These are phyloP conservation scores for Cryptococcus sp. DNA, from an alignment of 1,284 basidiomycete species.

Conservation along the genomic window DNA sequence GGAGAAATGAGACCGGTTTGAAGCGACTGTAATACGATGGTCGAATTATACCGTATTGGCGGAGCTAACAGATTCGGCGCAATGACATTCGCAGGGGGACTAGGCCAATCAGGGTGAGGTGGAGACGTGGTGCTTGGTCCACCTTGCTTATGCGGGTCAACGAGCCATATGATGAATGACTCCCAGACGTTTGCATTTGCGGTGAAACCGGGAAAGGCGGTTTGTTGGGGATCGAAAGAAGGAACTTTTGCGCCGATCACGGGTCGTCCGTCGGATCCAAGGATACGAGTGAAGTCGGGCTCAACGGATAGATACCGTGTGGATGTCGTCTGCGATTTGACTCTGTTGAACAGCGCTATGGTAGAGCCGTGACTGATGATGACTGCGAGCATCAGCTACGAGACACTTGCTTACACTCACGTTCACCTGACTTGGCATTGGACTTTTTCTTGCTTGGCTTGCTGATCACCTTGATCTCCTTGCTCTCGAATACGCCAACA, in stretches of 20 bases:
- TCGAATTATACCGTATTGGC: conserved; percentile 89
- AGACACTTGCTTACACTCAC: conserved; percentile 60
- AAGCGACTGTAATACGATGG: conserved; percentile 89
- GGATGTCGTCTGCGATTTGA: conserved; percentile 89
- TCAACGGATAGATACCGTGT: conserved; percentile 95
- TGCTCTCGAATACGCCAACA: conserved; percentile 81
- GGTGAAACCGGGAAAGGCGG: conserved; percentile 49
- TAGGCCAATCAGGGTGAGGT: conserved; percentile 60
- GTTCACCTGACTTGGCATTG: conserved; percentile 85
- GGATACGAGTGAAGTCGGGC: conserved; percentile 82
- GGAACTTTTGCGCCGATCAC: conserved; percentile 65
- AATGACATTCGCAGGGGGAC: conserved; percentile 84
- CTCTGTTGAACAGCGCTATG: conserved; percentile 89
- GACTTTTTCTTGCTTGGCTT: conserved; percentile 96
- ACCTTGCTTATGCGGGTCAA: conserved; percentile 70
- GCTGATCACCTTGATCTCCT: conserved; percentile 94
- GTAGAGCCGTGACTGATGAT: conserved; percentile 95
- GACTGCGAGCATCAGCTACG: conserved; percentile 58
- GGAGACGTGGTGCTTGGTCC: conserved; percentile 74
- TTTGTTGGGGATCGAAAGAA: conserved; percentile 11
- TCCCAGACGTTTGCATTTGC: conserved; percentile 61
- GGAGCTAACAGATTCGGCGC: conserved; percentile 59
- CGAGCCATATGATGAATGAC: conserved; percentile 81
- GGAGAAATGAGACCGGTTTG: conserved; percentile 92
- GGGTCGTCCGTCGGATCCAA: conserved; percentile 82